Percentiles rank a stretch among this genome's conserved stretches.
Conservation (phyloP, 306 rosid species). For the Cucurbita pepo region DNA sequence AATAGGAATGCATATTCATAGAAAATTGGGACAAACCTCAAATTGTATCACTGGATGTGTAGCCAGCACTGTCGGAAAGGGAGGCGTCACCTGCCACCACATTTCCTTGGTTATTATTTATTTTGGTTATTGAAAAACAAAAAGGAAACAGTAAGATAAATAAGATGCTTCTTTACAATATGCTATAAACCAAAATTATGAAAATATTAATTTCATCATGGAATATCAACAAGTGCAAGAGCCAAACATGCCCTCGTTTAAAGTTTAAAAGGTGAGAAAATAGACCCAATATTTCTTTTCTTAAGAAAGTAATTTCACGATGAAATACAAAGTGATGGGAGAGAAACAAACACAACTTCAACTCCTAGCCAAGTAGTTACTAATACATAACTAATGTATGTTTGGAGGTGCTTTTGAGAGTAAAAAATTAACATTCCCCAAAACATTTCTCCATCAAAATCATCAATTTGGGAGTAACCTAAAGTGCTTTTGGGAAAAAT, state of each 20-base stretch:
- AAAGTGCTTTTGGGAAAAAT: background rate
- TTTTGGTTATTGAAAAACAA: background rate
- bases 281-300: background rate
- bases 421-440: background rate
- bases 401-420: background rate
- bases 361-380: background rate
- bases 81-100: conserved; percentile 72
- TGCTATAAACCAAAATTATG: background rate
- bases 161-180: background rate
- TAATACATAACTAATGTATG: background rate
- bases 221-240: background rate
- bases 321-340: background rate
- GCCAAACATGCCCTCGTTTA: background rate
- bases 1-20: background rate
- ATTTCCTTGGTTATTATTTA: conserved; percentile 18
- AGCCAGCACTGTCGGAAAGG: conserved; percentile 59
- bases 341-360: background rate
- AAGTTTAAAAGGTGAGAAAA: background rate
- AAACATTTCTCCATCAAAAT: background rate
- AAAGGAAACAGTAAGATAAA: background rate
- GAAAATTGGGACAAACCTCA: conserved; percentile 36
- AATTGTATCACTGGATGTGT: conserved; percentile 72
- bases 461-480: background rate
- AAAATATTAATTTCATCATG: background rate
- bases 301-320: background rate